Conservation (phyloP, 805 yeast genomes). For the Candida maltosa region DNA sequence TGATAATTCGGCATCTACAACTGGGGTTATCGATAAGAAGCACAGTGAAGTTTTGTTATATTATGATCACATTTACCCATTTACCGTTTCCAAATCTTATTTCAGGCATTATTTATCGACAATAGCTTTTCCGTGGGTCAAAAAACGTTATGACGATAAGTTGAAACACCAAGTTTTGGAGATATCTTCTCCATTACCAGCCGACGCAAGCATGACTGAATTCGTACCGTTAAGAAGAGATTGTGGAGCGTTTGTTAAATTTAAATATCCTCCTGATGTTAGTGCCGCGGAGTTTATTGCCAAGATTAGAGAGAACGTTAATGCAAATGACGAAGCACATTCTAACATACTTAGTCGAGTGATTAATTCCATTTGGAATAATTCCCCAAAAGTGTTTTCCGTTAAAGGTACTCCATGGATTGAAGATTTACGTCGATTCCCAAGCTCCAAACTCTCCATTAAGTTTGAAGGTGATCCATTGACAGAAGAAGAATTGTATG, state of each 20-base stretch:
- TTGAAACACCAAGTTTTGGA: constrained; percentile 16
- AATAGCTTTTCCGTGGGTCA: constrained; percentile 12
- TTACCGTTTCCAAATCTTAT: constrained; percentile 20
- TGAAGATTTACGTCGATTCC: constrained; percentile 82
- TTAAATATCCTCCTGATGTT: constrained; percentile 52
- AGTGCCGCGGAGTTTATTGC: constrained; percentile 52
- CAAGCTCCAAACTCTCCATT: constrained; percentile 60
- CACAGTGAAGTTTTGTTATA: constrained; percentile 31
- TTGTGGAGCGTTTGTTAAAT: constrained; percentile 91
- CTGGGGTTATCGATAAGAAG: constrained; percentile 39
- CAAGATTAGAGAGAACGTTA: constrained; percentile 46
- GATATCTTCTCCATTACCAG: constrained; percentile 26
- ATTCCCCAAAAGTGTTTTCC: constrained; percentile 54
- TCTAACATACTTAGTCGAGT: constrained; percentile 9
- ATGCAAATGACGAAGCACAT: constrained; percentile 11
- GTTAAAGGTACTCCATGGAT: constrained; percentile 96
- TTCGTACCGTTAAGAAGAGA: constrained; percentile 75
- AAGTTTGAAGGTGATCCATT: constrained; percentile 69
- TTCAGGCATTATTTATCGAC: constrained; percentile 17
- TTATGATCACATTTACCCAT: constrained; percentile 34
- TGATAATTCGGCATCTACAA: constrained; percentile 31
- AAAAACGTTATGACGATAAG: constrained; percentile 12
- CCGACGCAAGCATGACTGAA: constrained; percentile 43
- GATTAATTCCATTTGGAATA: constrained; percentile 11
- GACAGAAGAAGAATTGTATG: constrained; percentile 77